A percentile compares a stretch with the other conserved stretches of the same genome.
Conservation (phyloP, 176 grass and related monocot genomes). For the Musa acuminata region DNA sequence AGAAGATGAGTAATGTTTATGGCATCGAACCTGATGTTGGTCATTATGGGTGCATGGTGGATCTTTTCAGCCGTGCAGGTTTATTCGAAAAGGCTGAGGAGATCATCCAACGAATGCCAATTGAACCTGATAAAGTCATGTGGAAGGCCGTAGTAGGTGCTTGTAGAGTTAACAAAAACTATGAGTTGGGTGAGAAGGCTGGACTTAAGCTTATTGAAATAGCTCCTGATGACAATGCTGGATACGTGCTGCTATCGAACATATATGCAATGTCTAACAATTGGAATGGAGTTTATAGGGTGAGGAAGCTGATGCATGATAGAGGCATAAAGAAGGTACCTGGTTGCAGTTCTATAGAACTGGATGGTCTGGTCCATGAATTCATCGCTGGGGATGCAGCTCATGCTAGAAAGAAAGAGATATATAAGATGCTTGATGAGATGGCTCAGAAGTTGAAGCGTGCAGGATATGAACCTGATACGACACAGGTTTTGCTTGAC, state of each 20-base stretch:
- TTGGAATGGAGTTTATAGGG: constrained; percentile 4
- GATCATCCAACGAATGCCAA: not conserved
- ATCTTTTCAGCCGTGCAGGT: constrained; percentile 55
- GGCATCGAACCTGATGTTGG: constrained; percentile 37
- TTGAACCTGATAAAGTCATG: constrained; percentile 10
- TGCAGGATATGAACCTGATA: not conserved
- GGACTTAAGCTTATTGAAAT: constrained; percentile 1
- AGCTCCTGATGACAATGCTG: constrained; percentile 12
- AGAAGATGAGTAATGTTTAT: constrained; percentile 33
- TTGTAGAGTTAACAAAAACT: constrained; percentile 6
- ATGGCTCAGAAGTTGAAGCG: not conserved
- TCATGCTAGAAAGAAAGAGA: constrained; percentile 1
- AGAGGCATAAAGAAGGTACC: constrained; percentile 2
- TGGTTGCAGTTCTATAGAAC: constrained; percentile 4
- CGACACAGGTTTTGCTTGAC: not conserved
- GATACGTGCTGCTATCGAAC: constrained; percentile 2
- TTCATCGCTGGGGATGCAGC: not conserved
- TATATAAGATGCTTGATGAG: not conserved
- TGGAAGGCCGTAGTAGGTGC: constrained; percentile 9
- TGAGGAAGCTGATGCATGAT: constrained; percentile 9
- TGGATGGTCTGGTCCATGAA: not conserved
- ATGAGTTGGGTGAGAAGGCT: constrained; percentile 5
- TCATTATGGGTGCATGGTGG: constrained; percentile 64
- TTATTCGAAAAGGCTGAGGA: constrained; percentile 28
- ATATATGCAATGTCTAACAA: constrained; percentile 10